phyloP scores from a whole-genome alignment of 345 rosid species.

The Euphorbia peplus region DNA sequence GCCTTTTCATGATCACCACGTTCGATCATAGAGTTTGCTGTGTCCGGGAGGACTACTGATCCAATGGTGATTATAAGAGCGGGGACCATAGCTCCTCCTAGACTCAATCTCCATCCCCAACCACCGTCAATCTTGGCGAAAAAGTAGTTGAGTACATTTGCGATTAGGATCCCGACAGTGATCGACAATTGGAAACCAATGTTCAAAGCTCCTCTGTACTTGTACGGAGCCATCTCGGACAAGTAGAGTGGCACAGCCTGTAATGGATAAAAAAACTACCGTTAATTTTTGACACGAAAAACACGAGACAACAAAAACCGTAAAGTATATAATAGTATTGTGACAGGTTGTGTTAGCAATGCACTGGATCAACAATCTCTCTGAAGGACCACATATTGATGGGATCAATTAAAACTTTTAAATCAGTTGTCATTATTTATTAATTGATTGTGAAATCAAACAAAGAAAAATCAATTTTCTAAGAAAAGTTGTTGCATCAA shows the following conservation, averaged over 20 bases:
- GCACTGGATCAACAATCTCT: not conserved
- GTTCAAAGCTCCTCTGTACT: constrained; percentile 84
- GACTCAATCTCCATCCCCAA: constrained; percentile 93
- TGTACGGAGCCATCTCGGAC: constrained; percentile 99
- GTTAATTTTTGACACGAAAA: no score
- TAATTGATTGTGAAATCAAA: not conserved
- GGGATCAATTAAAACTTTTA: not conserved
- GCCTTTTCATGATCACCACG: constrained; percentile 71
- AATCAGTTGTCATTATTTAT: not conserved
- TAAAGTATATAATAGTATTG: no score
- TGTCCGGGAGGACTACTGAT: constrained; percentile 79
- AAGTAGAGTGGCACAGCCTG: constrained; percentile 97
- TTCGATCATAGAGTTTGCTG: constrained; percentile 94
- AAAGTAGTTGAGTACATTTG: constrained; percentile 78
- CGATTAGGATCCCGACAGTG: constrained; percentile 79
- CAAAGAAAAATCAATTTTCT: constrained; percentile 13
- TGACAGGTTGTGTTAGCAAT: no score
- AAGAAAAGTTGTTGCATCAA: constrained; percentile 29
- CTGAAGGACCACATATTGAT: constrained; percentile 14
- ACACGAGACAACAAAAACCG: no score
- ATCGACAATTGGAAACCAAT: constrained; percentile 90
- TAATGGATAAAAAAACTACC: constrained; percentile 9
- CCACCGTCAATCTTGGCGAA: constrained; percentile 78
- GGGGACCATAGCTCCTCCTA: constrained; percentile 96
- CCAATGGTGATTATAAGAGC: constrained; percentile 85